These are phyloP conservation scores for Darksidea phi DNA, from an alignment of 495 filamentous ascomycete species.

Conservation along the genomic window DNA sequence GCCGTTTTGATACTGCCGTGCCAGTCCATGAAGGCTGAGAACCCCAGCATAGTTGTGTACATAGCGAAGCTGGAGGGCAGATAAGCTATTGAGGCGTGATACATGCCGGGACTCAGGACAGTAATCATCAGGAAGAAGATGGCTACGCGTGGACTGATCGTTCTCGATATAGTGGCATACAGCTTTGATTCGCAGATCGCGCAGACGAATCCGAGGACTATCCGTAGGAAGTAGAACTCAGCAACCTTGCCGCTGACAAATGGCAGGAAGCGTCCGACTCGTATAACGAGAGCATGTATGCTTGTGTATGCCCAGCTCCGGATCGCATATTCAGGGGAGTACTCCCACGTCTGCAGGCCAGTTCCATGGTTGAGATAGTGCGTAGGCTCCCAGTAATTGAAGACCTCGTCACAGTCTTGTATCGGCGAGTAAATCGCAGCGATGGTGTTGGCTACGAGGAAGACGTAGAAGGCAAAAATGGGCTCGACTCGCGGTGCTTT, in stretches of 20 bases:
- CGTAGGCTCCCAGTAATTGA: slow-evolving; percentile 98
- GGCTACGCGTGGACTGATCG: slow-evolving; percentile 75
- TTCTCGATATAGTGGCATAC: slow-evolving; percentile 70
- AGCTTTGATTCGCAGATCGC: slow-evolving; percentile 78
- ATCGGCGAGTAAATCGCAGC: slow-evolving; percentile 87
- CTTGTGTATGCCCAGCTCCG: slow-evolving; percentile 92
- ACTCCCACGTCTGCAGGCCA: slow-evolving; percentile 98
- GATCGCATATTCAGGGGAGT: slow-evolving; percentile 92
- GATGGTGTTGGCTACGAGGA: slow-evolving; percentile 66
- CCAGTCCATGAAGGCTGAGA: slow-evolving; percentile 86
- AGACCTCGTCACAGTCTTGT: slow-evolving; percentile 98
- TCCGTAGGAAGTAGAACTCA: slow-evolving; percentile 85
- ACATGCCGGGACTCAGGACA: slow-evolving; percentile 82
- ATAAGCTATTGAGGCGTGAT: slow-evolving; percentile 82
- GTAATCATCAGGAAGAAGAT: slow-evolving; percentile 76
- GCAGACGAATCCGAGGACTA: slow-evolving; percentile 69
- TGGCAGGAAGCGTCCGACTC: slow-evolving; percentile 61
- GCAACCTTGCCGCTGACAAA: slow-evolving; percentile 54
- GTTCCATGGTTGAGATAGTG: slow-evolving; percentile 93
- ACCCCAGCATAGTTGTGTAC: slow-evolving; percentile 86
- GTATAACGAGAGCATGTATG: slow-evolving; percentile 74
- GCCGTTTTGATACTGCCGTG: slow-evolving; percentile 71
- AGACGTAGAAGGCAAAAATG: slow-evolving; percentile 73
- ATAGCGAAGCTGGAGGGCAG: slow-evolving; percentile 96
- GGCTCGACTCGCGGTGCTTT: slow-evolving; percentile 56